phyloP scores from a whole-genome alignment of 129 eudicot species.

The Tagetes patula region DNA sequence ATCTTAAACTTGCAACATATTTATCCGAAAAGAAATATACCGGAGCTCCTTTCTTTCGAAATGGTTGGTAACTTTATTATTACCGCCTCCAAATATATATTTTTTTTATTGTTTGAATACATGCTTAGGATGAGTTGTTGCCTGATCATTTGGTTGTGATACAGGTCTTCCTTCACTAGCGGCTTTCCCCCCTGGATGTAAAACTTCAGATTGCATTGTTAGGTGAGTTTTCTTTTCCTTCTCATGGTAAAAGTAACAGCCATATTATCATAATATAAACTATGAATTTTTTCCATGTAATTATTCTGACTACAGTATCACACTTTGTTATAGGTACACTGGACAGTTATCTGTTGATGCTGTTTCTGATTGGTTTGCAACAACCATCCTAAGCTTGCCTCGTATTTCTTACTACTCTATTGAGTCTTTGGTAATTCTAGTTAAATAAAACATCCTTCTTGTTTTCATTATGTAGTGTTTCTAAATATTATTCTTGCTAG shows the following conservation, averaged over 20 bases:
- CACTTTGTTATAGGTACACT: slow-evolving; percentile 53
- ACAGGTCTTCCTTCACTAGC: slow-evolving; percentile 81
- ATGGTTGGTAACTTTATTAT: slow-evolving; percentile 49
- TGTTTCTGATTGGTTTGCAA: slow-evolving; percentile 84
- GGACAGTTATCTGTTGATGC: slow-evolving; percentile 98
- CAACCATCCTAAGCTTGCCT: slow-evolving; percentile 69
- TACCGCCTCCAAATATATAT: neutral
- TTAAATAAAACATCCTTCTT: neutral
- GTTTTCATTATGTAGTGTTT: neutral
- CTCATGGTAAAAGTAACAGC: slow-evolving; percentile 12
- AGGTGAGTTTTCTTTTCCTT: slow-evolving; percentile 52
- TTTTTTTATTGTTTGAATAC: neutral
- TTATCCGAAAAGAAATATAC: slow-evolving; percentile 75
- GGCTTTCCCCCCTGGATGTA: slow-evolving; percentile 87
- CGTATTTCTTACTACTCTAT: slow-evolving; percentile 78
- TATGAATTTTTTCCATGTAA: neutral
- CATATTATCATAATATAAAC: neutral
- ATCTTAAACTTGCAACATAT: slow-evolving; percentile 66
- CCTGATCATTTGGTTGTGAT: slow-evolving; percentile 23
- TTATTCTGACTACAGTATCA: slow-evolving; percentile 15
- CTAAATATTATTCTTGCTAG: slow-evolving; percentile 14
- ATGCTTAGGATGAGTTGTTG: neutral
- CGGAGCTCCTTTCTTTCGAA: slow-evolving; percentile 79
- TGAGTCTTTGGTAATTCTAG: slow-evolving; percentile 77
- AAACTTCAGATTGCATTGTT: slow-evolving; percentile 57